Percentiles rank a stretch among this genome's conserved stretches.
phyloP scores from a whole-genome alignment of 306 rosid genomes.

The Delonix regia region DNA sequence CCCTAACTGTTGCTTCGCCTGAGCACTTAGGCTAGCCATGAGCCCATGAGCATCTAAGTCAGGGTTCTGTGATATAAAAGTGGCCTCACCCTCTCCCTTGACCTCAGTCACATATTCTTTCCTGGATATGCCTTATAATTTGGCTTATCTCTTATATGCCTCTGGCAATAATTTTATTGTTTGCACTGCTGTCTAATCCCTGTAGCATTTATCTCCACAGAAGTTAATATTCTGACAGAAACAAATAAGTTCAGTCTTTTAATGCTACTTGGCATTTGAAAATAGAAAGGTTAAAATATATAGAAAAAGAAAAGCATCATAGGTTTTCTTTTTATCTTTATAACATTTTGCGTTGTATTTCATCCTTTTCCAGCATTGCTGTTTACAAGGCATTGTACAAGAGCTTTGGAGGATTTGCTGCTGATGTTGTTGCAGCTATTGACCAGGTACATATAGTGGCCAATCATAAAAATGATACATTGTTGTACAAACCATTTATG shows the following conservation, averaged over 20 bases:
- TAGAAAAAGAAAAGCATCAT: background rate
- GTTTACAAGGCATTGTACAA: constrained; percentile 96
- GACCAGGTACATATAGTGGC: constrained; percentile 70
- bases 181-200: background rate
- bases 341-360: constrained; percentile 20
- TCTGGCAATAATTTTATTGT: background rate
- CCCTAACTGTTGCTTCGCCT: background rate
- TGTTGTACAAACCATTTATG: constrained; percentile 18
- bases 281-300: background rate
- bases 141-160: background rate
- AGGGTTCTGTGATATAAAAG: background rate
- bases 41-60: background rate
- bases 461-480: constrained; percentile 23
- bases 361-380: constrained; percentile 70
- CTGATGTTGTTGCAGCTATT: constrained; percentile 98
- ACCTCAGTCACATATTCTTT: background rate
- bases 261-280: background rate
- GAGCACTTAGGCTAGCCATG: background rate
- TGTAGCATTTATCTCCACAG: background rate
- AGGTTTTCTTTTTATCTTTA: constrained; percentile 5
- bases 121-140: background rate
- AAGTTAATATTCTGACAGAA: background rate
- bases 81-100: background rate
- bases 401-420: constrained; percentile 98
- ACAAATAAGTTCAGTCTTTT: background rate